These are phyloP conservation scores for Castanospermum australe DNA, from an alignment of 306 rosid species.

Conservation along the genomic window DNA sequence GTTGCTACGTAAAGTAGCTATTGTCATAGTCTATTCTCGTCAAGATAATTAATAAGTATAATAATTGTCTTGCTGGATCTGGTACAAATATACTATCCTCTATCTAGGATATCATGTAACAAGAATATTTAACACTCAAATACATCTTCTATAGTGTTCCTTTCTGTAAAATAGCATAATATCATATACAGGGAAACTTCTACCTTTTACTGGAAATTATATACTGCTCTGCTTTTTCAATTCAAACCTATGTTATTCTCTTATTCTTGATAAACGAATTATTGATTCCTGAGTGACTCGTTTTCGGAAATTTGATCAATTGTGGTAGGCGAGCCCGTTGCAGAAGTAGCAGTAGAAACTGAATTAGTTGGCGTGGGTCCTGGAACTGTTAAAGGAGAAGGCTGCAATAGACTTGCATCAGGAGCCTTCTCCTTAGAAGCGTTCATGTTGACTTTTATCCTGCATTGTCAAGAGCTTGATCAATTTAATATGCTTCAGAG, in stretches of 20 bases:
- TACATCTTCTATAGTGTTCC: background rate
- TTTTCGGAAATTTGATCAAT: slow-evolving; percentile 42
- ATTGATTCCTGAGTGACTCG: slow-evolving; percentile 34
- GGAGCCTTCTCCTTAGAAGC: slow-evolving; percentile 63
- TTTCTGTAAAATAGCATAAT: slow-evolving; percentile 31
- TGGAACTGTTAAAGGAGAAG: slow-evolving; percentile 35
- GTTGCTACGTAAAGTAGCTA: too few species aligned
- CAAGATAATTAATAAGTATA: background rate
- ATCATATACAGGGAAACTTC: slow-evolving; percentile 6
- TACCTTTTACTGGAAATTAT: slow-evolving; percentile 3
- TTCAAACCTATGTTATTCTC: slow-evolving; percentile 25
- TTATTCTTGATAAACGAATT: slow-evolving; percentile 4
- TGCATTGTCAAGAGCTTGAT: slow-evolving; percentile 43
- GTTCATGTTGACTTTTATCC: slow-evolving; percentile 91
- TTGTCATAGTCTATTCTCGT: background rate
- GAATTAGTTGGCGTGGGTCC: slow-evolving; percentile 41
- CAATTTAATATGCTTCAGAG: slow-evolving; percentile 11
- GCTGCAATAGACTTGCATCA: slow-evolving; percentile 31
- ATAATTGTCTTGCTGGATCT: background rate
- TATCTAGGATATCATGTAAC: background rate
- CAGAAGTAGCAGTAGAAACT: slow-evolving; percentile 38
- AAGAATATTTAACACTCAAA: background rate
- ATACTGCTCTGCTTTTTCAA: slow-evolving; percentile 29
- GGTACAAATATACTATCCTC: background rate
- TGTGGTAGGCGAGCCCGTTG: slow-evolving; percentile 36